Conservation (phyloP, 2,329 filamentous ascomycete genomes). For the Penicillium oxalicum region DNA sequence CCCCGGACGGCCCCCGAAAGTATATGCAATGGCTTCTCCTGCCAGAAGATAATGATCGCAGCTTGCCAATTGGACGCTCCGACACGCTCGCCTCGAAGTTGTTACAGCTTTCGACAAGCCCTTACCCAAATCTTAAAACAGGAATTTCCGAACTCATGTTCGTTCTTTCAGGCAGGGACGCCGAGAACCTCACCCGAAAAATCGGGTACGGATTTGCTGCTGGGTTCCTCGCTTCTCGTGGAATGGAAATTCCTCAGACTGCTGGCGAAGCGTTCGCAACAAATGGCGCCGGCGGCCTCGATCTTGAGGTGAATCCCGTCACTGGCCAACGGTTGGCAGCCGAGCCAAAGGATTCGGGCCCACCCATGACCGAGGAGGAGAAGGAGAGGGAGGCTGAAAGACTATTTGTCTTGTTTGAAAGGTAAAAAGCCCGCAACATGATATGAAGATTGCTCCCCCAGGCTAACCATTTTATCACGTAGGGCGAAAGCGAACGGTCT, state of each 20-base stretch:
- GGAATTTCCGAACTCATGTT: conserved; percentile 76
- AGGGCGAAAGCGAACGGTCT: conserved; percentile 68
- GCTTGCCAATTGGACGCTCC: conserved; percentile 68
- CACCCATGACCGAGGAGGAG: conserved; percentile 83
- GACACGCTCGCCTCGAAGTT: conserved; percentile 69
- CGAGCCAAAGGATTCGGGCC: conserved; percentile 54
- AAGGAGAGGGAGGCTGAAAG: conserved; percentile 87
- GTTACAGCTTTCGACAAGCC: conserved; percentile 69
- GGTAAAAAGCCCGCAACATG: conserved; percentile 43
- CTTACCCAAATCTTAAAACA: conserved; percentile 66
- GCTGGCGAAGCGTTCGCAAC: conserved; percentile 51
- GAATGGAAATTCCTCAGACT: conserved; percentile 67
- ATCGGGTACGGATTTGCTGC: conserved; percentile 93
- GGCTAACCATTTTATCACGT: conserved; percentile 13
- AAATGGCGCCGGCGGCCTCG: conserved; percentile 20
- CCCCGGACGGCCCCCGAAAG: conserved; percentile 56
- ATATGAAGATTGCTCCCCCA: background rate
- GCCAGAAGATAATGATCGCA: conserved; percentile 69
- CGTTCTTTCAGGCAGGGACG: conserved; percentile 75
- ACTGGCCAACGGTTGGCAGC: conserved; percentile 75
- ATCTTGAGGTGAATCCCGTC: conserved; percentile 63
- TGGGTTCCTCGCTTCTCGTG: conserved; percentile 79
- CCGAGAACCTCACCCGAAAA: conserved; percentile 75
- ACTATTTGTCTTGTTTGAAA: conserved; percentile 84
- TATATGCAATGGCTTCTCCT: conserved; percentile 64